These are phyloP conservation scores for Xylaria sp. DNA, from an alignment of 2,329 filamentous ascomycete genomes.

Conservation along the genomic window DNA sequence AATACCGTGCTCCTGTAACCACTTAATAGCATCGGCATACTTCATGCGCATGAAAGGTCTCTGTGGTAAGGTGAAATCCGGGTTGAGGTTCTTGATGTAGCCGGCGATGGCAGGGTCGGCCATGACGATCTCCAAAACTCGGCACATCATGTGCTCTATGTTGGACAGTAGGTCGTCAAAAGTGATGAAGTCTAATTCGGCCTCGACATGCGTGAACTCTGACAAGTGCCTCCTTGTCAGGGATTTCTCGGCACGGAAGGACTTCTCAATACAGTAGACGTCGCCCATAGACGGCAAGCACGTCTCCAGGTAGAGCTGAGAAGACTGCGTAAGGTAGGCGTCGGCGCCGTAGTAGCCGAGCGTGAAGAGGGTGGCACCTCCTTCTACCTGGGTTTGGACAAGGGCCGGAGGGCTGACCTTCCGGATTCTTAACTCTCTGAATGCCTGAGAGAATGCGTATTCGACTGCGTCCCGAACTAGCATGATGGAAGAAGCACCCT, in stretches of 20 bases:
- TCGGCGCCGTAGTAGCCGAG: slow-evolving; percentile 90
- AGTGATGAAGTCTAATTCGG: slow-evolving; percentile 93
- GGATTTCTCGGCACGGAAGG: slow-evolving; percentile 97
- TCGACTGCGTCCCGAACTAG: slow-evolving; percentile 86
- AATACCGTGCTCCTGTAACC: slow-evolving; percentile 91
- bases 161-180: slow-evolving; percentile 90
- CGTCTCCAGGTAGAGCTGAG: slow-evolving; percentile 97
- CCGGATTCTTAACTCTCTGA: slow-evolving; percentile 79
- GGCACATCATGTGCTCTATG: slow-evolving; percentile 87
- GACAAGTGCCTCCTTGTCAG: slow-evolving; percentile 92
- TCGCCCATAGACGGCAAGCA: slow-evolving; percentile 90
- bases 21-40: slow-evolving; percentile 93
- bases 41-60: slow-evolving; percentile 95
- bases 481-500: slow-evolving; percentile 85
- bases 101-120: slow-evolving; percentile 77
- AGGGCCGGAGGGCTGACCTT: slow-evolving; percentile 91
- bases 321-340: slow-evolving; percentile 95
- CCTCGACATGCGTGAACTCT: slow-evolving; percentile 97
- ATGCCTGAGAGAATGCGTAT: slow-evolving; percentile 81
- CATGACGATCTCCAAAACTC: slow-evolving; percentile 82
- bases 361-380: slow-evolving; percentile 89
- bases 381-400: slow-evolving; percentile 95
- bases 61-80: slow-evolving; percentile 82
- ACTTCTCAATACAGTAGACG: slow-evolving; percentile 98
- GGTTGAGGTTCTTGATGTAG: slow-evolving; percentile 88